A percentile compares a stretch with the other conserved stretches of the same genome.
Evolutionary conservation across 2,329 filamentous ascomycete genomes (phyloP).

Genomic region (Sporothrix luriei): DNA sequence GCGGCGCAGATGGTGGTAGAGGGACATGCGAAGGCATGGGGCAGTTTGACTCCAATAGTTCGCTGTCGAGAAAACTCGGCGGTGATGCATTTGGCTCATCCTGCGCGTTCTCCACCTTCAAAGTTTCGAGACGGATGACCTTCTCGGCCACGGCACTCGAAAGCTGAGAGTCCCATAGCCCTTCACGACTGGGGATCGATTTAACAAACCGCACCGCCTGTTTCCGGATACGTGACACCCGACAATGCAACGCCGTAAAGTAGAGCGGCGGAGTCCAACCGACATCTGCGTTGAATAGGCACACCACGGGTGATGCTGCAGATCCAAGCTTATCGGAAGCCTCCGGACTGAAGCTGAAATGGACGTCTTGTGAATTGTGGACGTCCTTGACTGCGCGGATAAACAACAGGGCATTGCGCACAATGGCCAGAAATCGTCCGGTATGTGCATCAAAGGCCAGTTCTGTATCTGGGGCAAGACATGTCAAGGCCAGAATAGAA

Average conservation of each 20-base stretch:
- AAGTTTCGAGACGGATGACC: not conserved
- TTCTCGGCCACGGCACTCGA: not conserved
- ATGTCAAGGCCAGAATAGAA: not conserved
- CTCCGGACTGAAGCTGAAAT: not conserved
- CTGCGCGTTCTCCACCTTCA: not conserved
- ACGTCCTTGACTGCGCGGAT: conserved; percentile 5
- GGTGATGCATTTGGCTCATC: not conserved
- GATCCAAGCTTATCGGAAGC: not conserved
- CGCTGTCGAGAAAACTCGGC: not conserved
- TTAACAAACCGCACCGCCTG: conserved; percentile 8
- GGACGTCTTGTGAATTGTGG: conserved; percentile 18
- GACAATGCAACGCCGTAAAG: conserved; percentile 22
- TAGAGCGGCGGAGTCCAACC: conserved; percentile 22
- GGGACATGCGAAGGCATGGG: not conserved
- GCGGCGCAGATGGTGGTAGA: not conserved
- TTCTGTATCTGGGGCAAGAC: conserved; percentile 1
- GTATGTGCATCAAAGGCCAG: conserved; percentile 1
- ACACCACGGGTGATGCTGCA: not conserved
- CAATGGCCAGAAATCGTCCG: not conserved
- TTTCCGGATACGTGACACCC: not conserved
- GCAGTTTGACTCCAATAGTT: not conserved
- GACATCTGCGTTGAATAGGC: conserved; percentile 13
- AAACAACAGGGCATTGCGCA: conserved; percentile 15
- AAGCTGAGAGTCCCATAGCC: conserved; percentile 17
- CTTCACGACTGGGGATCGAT: conserved; percentile 18